These are phyloP conservation scores for Staphylotrichum tortipilum DNA, from an alignment of 495 filamentous ascomycete genomes.

Conservation along the genomic window DNA sequence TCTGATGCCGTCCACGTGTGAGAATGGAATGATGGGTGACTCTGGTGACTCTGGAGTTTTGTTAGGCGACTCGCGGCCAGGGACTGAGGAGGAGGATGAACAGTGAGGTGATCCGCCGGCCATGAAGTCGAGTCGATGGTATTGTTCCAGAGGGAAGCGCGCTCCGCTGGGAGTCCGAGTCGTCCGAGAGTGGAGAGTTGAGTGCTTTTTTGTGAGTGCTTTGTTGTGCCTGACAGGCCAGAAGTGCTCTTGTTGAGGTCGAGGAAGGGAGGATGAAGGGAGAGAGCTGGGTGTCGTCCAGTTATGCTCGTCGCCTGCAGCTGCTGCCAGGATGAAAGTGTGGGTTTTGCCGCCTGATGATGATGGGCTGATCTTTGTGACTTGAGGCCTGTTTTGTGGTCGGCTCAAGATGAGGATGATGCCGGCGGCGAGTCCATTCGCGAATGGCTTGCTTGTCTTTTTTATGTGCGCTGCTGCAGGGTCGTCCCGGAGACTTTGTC, in stretches of 20 bases:
- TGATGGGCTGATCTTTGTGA: not conserved
- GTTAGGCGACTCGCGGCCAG: conserved; percentile 5
- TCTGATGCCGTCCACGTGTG: conserved; percentile 7
- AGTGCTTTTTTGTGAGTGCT: not conserved
- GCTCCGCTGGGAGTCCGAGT: no score
- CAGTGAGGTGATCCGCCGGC: conserved; percentile 14
- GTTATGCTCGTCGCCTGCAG: not conserved
- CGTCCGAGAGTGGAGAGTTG: no score
- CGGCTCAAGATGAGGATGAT: not conserved
- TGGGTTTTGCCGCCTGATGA: not conserved
- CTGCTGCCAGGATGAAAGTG: not conserved
- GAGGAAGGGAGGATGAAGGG: not conserved
- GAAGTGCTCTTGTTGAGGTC: not conserved
- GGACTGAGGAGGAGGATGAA: conserved; percentile 7
- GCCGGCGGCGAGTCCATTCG: not conserved
- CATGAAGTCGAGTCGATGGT: conserved; percentile 10
- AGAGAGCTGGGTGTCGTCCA: not conserved
- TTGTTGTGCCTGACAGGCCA: not conserved
- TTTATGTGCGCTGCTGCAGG: not conserved
- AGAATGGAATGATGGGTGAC: conserved; percentile 16
- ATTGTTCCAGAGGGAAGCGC: no score
- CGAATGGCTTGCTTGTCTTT: not conserved
- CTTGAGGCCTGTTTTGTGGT: conserved; percentile 1
- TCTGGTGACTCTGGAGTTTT: conserved; percentile 19
- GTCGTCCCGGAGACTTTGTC: not conserved